Evolutionary conservation across 306 rosid species (phyloP).

Genomic region (Rosa multiflora): DNA sequence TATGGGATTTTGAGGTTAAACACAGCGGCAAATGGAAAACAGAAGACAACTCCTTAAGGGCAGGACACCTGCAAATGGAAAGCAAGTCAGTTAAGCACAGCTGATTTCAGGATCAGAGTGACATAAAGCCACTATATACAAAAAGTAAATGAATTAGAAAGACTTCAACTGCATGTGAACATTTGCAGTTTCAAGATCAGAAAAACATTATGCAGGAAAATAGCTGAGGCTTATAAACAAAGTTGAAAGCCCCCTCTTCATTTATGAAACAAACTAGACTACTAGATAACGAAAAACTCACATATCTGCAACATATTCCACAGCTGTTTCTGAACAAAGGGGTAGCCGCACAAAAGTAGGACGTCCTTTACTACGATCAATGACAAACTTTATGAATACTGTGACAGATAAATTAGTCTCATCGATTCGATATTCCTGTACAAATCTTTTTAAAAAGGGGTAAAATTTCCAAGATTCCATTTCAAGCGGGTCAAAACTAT

Average conservation of each 20-base stretch:
- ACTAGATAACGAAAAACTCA: background rate
- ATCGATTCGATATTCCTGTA: background rate
- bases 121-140: background rate
- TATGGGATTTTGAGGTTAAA: too few species aligned
- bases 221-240: background rate
- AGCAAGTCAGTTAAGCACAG: background rate
- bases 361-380: background rate
- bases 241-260: too few species aligned
- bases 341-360: background rate
- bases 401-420: background rate
- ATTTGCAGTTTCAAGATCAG: background rate
- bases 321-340: background rate
- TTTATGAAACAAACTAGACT: background rate
- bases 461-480: background rate
- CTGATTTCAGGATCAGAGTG: background rate
- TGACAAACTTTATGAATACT: background rate
- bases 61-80: background rate
- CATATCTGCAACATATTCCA: background rate
- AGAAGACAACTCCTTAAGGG: background rate
- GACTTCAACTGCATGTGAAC: too few species aligned
- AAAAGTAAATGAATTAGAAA: too few species aligned
- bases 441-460: background rate
- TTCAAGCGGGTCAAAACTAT: background rate
- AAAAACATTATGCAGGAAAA: background rate
- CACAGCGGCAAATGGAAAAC: too few species aligned